Percentiles rank a stretch among this genome's conserved stretches.
Conservation (phyloP, 1,284 basidiomycete genomes). For the Puccinia polysora region DNA sequence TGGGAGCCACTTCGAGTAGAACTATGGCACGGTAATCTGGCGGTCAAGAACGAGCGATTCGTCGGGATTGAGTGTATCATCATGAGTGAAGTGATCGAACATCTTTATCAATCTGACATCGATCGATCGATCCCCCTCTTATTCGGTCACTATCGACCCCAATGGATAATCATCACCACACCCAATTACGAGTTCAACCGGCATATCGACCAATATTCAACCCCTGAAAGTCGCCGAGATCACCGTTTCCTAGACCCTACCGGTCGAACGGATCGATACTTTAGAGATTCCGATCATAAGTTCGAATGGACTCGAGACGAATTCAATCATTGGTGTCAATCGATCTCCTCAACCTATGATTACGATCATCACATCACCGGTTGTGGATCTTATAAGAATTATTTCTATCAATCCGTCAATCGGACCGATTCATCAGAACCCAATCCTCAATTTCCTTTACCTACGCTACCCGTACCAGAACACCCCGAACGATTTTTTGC, state of each 20-base stretch:
- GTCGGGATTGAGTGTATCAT: constrained; percentile 29
- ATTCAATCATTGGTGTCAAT: constrained; percentile 15
- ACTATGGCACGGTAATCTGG: constrained; percentile 25
- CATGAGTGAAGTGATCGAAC: constrained; percentile 41
- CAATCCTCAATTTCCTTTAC: neutral
- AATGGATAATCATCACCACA: constrained; percentile 32
- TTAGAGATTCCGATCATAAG: constrained; percentile 35
- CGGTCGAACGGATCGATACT: constrained; percentile 21
- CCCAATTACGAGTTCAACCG: constrained; percentile 41
- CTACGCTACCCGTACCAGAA: constrained; percentile 8
- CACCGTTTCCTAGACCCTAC: constrained; percentile 39
- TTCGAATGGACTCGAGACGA: constrained; percentile 36
- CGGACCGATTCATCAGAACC: neutral
- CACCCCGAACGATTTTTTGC: constrained; percentile 30
- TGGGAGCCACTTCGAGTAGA: constrained; percentile 37
- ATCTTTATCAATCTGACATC: constrained; percentile 21
- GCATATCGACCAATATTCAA: constrained; percentile 15
- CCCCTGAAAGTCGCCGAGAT: neutral
- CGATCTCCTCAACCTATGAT: neutral
- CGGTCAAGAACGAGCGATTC: constrained; percentile 11
- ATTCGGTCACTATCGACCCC: constrained; percentile 16
- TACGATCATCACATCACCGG: constrained; percentile 33
- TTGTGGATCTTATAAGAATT: constrained; percentile 35
- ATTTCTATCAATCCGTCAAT: constrained; percentile 3
- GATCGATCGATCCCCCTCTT: constrained; percentile 2